phyloP scores from a whole-genome alignment of 352 stramenopile species.

The Globisporangium perplexum region DNA sequence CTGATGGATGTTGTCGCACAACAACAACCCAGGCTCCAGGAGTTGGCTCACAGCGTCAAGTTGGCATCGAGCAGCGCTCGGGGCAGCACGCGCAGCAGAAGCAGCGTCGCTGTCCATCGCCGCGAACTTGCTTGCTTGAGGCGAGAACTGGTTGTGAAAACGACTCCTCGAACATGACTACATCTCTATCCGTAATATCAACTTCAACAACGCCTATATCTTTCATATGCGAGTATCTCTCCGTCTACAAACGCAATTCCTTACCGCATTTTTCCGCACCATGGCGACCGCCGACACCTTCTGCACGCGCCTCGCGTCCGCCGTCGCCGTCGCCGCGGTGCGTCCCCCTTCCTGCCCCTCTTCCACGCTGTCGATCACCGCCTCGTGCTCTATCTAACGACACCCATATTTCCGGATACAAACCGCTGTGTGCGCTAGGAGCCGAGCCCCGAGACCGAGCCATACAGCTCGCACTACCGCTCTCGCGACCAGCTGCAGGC shows the following conservation, averaged over 20 bases:
- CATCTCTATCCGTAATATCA: too few species aligned
- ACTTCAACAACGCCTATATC: not conserved
- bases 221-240: not conserved
- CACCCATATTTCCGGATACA: not conserved
- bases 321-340: not conserved
- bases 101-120: not conserved
- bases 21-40: not conserved
- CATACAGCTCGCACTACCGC: slow-evolving; percentile 48
- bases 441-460: slow-evolving; percentile 37
- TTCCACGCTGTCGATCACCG: too few species aligned
- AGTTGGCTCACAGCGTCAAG: not conserved
- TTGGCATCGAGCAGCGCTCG: too few species aligned
- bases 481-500: slow-evolving; percentile 53
- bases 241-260: not conserved
- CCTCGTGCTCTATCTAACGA: not conserved
- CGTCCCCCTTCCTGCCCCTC: not conserved
- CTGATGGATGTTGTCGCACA: too few species aligned
- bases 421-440: slow-evolving; percentile 7
- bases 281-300: not conserved
- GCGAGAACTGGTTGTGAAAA: too few species aligned
- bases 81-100: too few species aligned
- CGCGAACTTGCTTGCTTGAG: too few species aligned
- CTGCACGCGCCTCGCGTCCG: not conserved
- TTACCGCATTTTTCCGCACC: not conserved
- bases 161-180: too few species aligned